Percentiles rank a stretch among this genome's conserved stretches.
These are phyloP conservation scores for Torrubiellomyces zombiae DNA, from an alignment of 2,329 filamentous ascomycete genomes.

Conservation along the genomic window DNA sequence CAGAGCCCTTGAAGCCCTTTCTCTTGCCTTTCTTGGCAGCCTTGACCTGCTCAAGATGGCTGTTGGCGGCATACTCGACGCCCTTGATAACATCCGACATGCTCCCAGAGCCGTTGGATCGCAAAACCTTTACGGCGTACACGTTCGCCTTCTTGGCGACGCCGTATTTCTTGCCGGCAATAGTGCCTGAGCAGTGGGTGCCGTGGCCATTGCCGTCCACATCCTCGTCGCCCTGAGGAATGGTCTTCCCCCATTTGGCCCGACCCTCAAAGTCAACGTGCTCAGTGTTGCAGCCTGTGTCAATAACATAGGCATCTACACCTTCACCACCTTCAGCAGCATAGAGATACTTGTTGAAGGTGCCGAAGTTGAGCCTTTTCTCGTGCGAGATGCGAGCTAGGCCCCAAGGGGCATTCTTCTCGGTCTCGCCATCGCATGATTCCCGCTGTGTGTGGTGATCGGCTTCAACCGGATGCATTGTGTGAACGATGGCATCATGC, in stretches of 20 bases:
- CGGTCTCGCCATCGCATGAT: slow-evolving; percentile 40
- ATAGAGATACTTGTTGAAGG: slow-evolving; percentile 98
- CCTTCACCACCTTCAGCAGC: slow-evolving; percentile 81
- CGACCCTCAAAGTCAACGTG: slow-evolving; percentile 97
- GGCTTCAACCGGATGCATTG: slow-evolving; percentile 37
- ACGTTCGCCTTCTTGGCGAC: slow-evolving; percentile 97
- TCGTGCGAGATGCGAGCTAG: slow-evolving; percentile 96
- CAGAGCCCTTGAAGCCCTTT: slow-evolving; percentile 96
- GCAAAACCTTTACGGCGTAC: slow-evolving; percentile 95
- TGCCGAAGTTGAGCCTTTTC: slow-evolving; percentile 68
- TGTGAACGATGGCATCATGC: slow-evolving; percentile 83
- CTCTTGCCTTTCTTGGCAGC: slow-evolving; percentile 72
- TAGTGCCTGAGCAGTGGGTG: slow-evolving; percentile 96
- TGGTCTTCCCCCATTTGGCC: slow-evolving; percentile 93
- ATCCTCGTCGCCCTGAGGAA: slow-evolving; percentile 70
- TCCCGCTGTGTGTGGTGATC: slow-evolving; percentile 20
- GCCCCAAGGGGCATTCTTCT: slow-evolving; percentile 97
- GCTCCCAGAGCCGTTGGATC: slow-evolving; percentile 90
- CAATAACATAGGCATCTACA: slow-evolving; percentile 96
- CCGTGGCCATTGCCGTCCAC: slow-evolving; percentile 95
- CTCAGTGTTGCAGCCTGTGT: slow-evolving; percentile 85
- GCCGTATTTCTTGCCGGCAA: slow-evolving; percentile 97
- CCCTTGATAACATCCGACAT: slow-evolving; percentile 99
- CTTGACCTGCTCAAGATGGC: slow-evolving; percentile 61
- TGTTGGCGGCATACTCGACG: slow-evolving; percentile 80